phyloP scores from a whole-genome alignment of 441 rosid genomes.

The Euphorbia celastroides region DNA sequence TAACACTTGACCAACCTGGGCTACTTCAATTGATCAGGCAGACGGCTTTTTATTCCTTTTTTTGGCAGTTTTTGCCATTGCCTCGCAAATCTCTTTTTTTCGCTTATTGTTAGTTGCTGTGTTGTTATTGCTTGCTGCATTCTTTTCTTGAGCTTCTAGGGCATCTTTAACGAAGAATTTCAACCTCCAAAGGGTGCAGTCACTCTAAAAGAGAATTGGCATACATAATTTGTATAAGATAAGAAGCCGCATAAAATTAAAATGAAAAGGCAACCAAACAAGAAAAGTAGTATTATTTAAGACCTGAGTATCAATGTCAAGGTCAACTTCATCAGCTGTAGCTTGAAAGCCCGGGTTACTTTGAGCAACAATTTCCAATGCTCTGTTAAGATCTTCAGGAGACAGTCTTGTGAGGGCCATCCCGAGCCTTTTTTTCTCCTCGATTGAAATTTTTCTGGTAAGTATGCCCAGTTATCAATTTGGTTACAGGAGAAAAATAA shows the following conservation, averaged over 20 bases:
- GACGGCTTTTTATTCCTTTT: conserved; percentile 33
- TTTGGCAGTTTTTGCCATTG: conserved; percentile 54
- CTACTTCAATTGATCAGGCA: conserved; percentile 3
- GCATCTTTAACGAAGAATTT: conserved; percentile 84
- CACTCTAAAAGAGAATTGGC: conserved; percentile 36
- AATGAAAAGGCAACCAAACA: neutral
- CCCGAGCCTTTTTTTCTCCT: conserved; percentile 83
- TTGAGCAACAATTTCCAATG: conserved; percentile 86
- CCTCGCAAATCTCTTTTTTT: conserved; percentile 55
- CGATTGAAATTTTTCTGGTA: conserved; percentile 78
- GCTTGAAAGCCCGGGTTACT: conserved; percentile 72
- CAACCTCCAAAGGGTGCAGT: conserved; percentile 82
- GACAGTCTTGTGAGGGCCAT: conserved; percentile 61
- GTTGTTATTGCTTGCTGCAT: conserved; percentile 30
- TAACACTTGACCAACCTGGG: neutral
- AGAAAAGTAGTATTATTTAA: neutral
- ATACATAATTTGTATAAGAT: too few relatives aligned
- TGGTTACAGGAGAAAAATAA: too few relatives aligned
- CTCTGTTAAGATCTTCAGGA: conserved; percentile 80
- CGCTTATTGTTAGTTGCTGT: conserved; percentile 37
- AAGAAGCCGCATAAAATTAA: too few relatives aligned
- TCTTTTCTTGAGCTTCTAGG: conserved; percentile 51
- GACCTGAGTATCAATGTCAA: conserved; percentile 86
- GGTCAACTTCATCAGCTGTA: conserved; percentile 81
- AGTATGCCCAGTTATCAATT: too few relatives aligned